Evolutionary conservation across 345 rosid genomes (phyloP).

Genomic region (Gossypium bickii): DNA sequence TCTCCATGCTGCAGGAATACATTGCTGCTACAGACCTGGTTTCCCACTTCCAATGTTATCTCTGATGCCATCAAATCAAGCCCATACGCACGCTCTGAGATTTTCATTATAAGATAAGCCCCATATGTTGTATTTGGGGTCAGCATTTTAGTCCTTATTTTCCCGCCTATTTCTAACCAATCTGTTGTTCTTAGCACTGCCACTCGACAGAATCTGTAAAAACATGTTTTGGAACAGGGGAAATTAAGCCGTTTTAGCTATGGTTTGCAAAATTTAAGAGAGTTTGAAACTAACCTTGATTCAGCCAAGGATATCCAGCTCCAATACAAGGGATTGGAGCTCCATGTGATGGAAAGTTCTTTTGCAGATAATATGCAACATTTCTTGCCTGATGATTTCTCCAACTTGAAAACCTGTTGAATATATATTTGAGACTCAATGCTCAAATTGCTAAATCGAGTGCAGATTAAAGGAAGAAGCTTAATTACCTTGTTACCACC

Average conservation of each 20-base stretch:
- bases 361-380: conserved; percentile 58
- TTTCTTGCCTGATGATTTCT: conserved; percentile 49
- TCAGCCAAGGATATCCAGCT: conserved; percentile 41
- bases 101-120: conserved; percentile 45
- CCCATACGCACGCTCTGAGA: conserved; percentile 39
- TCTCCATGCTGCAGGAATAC: conserved; percentile 19
- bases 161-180: conserved; percentile 45
- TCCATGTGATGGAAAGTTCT: conserved; percentile 55
- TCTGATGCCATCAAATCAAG: conserved; percentile 49
- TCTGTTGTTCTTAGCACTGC: conserved; percentile 36
- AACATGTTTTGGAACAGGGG: neutral
- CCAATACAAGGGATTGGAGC: conserved; percentile 51
- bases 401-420: conserved; percentile 52
- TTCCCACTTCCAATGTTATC: conserved; percentile 30
- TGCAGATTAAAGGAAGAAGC: neutral
- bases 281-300: conserved; percentile 44
- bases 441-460: neutral
- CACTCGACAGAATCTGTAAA: conserved; percentile 36
- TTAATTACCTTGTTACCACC: conserved; percentile 42
- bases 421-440: neutral
- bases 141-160: conserved; percentile 28
- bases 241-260: neutral
- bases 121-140: conserved; percentile 44
- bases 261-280: neutral
- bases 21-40: neutral